These are phyloP conservation scores for Diplodia corticola DNA, from an alignment of 2,329 filamentous ascomycete species.

Conservation along the genomic window DNA sequence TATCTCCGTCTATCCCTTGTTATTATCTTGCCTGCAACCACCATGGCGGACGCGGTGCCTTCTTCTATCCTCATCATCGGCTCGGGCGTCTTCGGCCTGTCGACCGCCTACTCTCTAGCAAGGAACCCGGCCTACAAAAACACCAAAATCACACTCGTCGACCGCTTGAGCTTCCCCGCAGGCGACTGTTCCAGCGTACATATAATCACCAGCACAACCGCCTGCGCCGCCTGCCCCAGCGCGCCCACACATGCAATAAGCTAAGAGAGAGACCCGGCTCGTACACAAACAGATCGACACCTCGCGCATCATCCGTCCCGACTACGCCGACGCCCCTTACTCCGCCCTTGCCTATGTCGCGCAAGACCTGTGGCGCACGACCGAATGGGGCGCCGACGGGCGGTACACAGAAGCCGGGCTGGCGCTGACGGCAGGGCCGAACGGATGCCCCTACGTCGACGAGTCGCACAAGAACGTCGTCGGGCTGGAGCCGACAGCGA, in stretches of 20 bases:
- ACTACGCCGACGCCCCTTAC: slow-evolving; percentile 82
- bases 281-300: slow-evolving; percentile 50
- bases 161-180: slow-evolving; percentile 59
- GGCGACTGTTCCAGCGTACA: slow-evolving; percentile 57
- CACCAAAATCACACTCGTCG: slow-evolving; percentile 58
- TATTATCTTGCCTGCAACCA: neutral
- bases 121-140: slow-evolving; percentile 56
- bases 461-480: slow-evolving; percentile 39
- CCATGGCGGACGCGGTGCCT: slow-evolving; percentile 32
- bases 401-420: slow-evolving; percentile 72
- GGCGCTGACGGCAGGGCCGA: slow-evolving; percentile 60
- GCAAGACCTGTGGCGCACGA: slow-evolving; percentile 65
- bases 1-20: neutral
- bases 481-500: slow-evolving; percentile 29
- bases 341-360: slow-evolving; percentile 70
- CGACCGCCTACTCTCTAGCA: slow-evolving; percentile 69
- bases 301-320: slow-evolving; percentile 65
- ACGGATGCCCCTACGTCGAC: slow-evolving; percentile 44
- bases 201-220: slow-evolving; percentile 5
- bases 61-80: slow-evolving; percentile 52
- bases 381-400: slow-evolving; percentile 61
- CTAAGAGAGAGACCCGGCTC: neutral
- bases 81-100: slow-evolving; percentile 59
- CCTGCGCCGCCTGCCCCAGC: neutral
- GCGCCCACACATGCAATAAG: slow-evolving; percentile 2